Evolutionary conservation across 352 stramenopile genomes (phyloP), one percentile per base, ranked within the genome.

Genomic region (Aphanomyces astaci): DNA sequence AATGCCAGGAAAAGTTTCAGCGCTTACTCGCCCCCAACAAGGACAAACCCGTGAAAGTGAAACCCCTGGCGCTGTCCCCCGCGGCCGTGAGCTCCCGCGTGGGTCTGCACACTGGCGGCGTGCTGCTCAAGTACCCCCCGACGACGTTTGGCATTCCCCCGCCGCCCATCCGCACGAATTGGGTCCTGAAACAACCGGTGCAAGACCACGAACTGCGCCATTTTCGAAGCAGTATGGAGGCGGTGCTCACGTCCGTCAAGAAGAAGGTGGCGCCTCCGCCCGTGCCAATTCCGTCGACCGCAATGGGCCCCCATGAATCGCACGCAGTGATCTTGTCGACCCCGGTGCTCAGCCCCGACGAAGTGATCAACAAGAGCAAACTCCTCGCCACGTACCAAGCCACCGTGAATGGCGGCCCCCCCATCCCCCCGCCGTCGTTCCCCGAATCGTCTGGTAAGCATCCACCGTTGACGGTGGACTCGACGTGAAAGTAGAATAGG

Each of bases 301-400:
- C 24, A 63, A 43, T 13, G 4, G 73, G 73, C 2, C 83, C 84
- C 17, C 86, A 94, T 73, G 92, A 94, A 49, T 94, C 86, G 9
- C 82, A 94, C 40, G 73, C 79, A 0, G 86, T 92, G 36, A 86
- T 92, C 59, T 62, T 94, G 17, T 81, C 84, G 28, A 73, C 68
- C 4, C 63, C 71, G 3, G 70, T 80, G 2, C 63, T 94, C 15
- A 76, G 75, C 3, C 86, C 86, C 22, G 86, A 94, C 59, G 84
- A 94, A 73, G 86, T 94, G 30, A 94, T 94, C 66, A 92, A 92
- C 59, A 82, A 84, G 36, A 92, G 84, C 71, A 94, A 94, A 59
- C 80, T 91, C 64, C 80, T 83, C 0, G 84, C 83, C 7, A 82
- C 83, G 7, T 82, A 92, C 3, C 84, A 94, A 73, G 82, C 4